These are phyloP conservation scores for Austroboletus festivus DNA, from an alignment of 768 basidiomycete species.

Conservation along the genomic window DNA sequence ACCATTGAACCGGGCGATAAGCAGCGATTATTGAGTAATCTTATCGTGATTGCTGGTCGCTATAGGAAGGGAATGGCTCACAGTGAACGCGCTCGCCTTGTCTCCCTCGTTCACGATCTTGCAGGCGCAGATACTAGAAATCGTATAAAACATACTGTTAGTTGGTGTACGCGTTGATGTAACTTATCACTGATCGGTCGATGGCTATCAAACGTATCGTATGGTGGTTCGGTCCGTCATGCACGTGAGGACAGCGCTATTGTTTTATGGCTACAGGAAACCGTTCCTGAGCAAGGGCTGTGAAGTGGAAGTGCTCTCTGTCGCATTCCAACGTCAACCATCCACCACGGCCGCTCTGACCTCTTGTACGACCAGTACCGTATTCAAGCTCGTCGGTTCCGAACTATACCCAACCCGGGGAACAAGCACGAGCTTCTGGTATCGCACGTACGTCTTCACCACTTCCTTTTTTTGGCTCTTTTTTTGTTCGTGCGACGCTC, in stretches of 20 bases:
- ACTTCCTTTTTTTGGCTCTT: not conserved
- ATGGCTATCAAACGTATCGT: not conserved
- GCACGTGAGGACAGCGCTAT: conserved; percentile 17
- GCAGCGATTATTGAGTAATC: rapidly evolving
- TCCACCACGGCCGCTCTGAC: too few relatives aligned
- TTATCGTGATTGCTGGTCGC: not conserved
- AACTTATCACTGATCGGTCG: not conserved
- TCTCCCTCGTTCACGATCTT: not conserved
- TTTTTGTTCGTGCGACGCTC: not conserved
- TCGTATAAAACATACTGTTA: too few relatives aligned
- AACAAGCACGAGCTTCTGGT: not conserved
- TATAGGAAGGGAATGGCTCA: too few relatives aligned
- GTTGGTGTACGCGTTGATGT: too few relatives aligned
- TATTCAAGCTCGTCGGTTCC: too few relatives aligned
- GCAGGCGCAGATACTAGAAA: too few relatives aligned
- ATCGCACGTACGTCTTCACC: not conserved
- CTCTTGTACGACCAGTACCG: too few relatives aligned
- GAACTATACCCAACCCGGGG: too few relatives aligned
- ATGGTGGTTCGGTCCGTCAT: not conserved
- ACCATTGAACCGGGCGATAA: conserved; percentile 44
- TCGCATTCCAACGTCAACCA: not conserved
- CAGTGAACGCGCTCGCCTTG: not conserved
- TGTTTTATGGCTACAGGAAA: conserved; percentile 7
- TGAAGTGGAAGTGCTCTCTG: not conserved
- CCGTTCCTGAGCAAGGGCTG: not conserved